Evolutionary conservation across 208 protist species (phyloP), one percentile per base, ranked within the genome.

Genomic region (Borovskyia barvae): DNA sequence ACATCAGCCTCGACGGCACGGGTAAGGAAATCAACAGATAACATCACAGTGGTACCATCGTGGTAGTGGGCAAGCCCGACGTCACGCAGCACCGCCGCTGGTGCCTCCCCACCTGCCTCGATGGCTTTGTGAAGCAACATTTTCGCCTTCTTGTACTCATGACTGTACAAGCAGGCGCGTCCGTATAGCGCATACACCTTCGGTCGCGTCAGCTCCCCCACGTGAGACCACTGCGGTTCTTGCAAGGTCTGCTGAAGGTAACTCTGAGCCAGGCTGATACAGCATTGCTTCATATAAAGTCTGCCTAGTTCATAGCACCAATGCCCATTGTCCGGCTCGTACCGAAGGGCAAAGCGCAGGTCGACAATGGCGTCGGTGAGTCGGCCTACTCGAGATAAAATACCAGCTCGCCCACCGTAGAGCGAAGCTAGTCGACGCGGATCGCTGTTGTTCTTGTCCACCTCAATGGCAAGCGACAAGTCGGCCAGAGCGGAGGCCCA

Each of bases 271-370:
- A 81, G 49, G 15, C 41, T 67, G 12, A 56, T 49, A 19, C 57
- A 63, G 5, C 79, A 77, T 28, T 77, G 70, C 29, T 51, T 42
- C 2, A 74, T 43, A 59, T 87, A 80, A 24, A 69, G 69, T 22
- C 84, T 55, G 1, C 88, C 87, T 9, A 92, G 57, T 59, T 96
- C 82, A 53, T 81, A 94, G 30, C 78, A 65, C 86, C 85, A 94
- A 4, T 72, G 70, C 7, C 86, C 91, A 62, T 94, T 96, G 53
- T 90, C 85, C 4, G 85, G 75, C 48, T 94, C 84, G 22, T 90
- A 66, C 48, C 91, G 72, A 24, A 82, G 64, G 14, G 88, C 90
- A 5, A 51, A 52, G 14, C 64, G 43, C 22, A 93, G 78, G 55
- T 97, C 92, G n/a, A 66, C 40, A 8, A 95, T 51, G 11, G 67